Evolutionary conservation across 2,329 filamentous ascomycete species (phyloP).

Genomic region (Iodosphaeria phyllophila): DNA sequence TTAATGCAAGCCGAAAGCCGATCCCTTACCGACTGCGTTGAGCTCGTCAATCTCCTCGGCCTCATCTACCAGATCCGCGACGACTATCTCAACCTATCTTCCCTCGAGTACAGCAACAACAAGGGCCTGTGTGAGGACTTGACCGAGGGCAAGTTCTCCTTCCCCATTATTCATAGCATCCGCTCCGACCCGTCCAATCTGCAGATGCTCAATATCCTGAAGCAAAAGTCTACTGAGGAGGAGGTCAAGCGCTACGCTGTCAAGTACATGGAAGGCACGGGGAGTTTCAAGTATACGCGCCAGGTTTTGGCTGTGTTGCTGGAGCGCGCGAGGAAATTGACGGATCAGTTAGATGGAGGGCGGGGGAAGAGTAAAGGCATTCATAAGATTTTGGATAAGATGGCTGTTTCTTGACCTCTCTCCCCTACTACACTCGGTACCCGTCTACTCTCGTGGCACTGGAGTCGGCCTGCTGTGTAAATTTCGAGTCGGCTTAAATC

Average conservation of each 20-base stretch:
- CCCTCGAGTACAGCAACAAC: constrained; percentile 59
- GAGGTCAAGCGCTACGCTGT: constrained; percentile 87
- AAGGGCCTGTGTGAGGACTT: constrained; percentile 93
- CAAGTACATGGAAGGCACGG: constrained; percentile 73
- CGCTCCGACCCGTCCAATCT: constrained; percentile 54
- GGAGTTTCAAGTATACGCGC: constrained; percentile 74
- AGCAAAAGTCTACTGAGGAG: constrained; percentile 71
- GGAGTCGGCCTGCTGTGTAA: no score
- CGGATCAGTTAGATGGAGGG: constrained; percentile 45
- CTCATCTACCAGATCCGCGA: constrained; percentile 82
- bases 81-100: constrained; percentile 80
- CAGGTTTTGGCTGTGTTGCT: constrained; percentile 46
- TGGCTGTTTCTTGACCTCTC: constrained; percentile 22
- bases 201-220: constrained; percentile 79
- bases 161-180: constrained; percentile 88
- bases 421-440: no score
- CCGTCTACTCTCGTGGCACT: no score
- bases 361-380: constrained; percentile 36
- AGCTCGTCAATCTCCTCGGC: constrained; percentile 70
- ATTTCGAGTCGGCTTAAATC: no score
- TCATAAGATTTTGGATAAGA: constrained; percentile 49
- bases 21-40: constrained; percentile 47
- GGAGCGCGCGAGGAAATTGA: constrained; percentile 40
- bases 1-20: constrained; percentile 65
- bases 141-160: constrained; percentile 93